Conservation (phyloP, 2,329 filamentous ascomycete species). For the Trichoderma oligosporum region DNA sequence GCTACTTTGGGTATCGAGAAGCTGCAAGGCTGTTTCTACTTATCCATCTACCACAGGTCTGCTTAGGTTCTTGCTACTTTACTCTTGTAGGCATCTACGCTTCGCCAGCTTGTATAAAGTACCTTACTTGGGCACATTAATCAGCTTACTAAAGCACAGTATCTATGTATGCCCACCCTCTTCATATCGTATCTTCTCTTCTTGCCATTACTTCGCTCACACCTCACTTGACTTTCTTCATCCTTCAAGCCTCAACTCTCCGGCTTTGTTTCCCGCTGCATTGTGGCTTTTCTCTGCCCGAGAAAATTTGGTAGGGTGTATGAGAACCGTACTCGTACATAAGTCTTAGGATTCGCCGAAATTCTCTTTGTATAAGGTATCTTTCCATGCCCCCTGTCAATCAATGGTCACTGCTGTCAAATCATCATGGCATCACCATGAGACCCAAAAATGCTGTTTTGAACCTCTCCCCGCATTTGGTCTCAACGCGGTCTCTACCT, state of each 20-base stretch:
- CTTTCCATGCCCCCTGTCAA: neutral
- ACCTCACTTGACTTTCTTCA: neutral
- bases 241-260: conserved; percentile 4
- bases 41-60: neutral
- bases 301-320: neutral
- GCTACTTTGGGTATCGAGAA: conserved; percentile 10
- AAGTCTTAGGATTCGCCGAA: conserved; percentile 18
- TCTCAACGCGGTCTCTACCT: neutral
- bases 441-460: neutral
- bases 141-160: no score
- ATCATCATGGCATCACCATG: neutral
- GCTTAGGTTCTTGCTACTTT: neutral
- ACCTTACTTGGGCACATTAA: neutral
- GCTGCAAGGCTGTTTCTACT: conserved; percentile 8
- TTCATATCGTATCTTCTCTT: neutral
- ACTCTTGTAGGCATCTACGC: neutral
- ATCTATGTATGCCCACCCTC: no score
- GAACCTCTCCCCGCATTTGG: neutral
- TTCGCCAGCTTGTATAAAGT: neutral
- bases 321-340: no score
- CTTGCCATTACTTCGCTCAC: neutral
- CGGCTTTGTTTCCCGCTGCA: conserved; percentile 9
- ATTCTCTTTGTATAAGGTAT: neutral
- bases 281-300: conserved; percentile 11
- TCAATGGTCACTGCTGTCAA: neutral